A percentile compares a stretch with the other conserved stretches of the same genome.
These are phyloP conservation scores for Lasiosphaeris hirsuta DNA, from an alignment of 495 filamentous ascomycete species.

Conservation along the genomic window DNA sequence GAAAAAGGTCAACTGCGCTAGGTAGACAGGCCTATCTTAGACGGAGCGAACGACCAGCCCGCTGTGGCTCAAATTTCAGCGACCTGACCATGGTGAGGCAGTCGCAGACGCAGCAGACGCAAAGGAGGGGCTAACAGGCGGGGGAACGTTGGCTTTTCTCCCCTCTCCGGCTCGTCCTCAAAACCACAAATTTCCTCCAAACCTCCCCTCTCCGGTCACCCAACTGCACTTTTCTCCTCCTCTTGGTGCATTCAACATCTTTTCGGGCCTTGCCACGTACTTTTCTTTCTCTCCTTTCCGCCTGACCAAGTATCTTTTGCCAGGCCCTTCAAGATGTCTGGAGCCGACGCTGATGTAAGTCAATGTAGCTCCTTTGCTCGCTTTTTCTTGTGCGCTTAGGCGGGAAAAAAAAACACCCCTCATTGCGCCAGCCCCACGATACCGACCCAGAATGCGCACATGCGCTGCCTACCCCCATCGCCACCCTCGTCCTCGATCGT, in stretches of 20 bases:
- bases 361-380: slow-evolving; percentile 1
- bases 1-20: background rate
- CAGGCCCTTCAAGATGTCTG: slow-evolving; percentile 47
- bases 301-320: slow-evolving; percentile 29
- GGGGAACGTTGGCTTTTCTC: slow-evolving; percentile 16
- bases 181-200: slow-evolving; percentile 31
- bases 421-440: slow-evolving; percentile 28
- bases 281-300: slow-evolving; percentile 23
- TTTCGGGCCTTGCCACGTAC: slow-evolving; percentile 27
- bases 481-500: background rate
- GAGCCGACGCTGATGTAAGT: slow-evolving; percentile 43
- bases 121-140: slow-evolving; percentile 13
- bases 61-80: background rate
- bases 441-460: slow-evolving; percentile 12
- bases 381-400: slow-evolving; percentile 20
- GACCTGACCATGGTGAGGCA: background rate
- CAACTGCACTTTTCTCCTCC: slow-evolving; percentile 21
- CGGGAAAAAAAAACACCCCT: slow-evolving; percentile 33
- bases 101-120: background rate
- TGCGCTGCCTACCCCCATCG: background rate
- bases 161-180: slow-evolving; percentile 11
- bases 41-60: too few relatives aligned
- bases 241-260: slow-evolving; percentile 23
- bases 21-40: background rate
- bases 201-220: slow-evolving; percentile 21